These are phyloP conservation scores for Yamadazyma atlantica DNA, from an alignment of 1,139 yeast genomes.

Conservation along the genomic window DNA sequence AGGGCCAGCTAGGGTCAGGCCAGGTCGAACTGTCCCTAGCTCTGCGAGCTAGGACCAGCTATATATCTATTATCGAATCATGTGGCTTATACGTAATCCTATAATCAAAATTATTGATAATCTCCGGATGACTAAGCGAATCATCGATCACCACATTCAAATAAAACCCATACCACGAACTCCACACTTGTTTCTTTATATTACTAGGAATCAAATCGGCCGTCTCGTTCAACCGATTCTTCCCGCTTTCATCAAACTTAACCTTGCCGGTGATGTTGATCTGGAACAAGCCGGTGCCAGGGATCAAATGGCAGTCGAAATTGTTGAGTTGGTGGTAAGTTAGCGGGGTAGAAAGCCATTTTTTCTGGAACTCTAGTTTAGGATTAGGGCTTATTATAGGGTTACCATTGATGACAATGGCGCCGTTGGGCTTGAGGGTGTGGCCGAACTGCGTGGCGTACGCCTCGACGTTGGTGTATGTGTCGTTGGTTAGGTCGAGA, in stretches of 20 bases:
- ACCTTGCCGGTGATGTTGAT: slow-evolving; percentile 64
- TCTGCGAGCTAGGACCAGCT: too few relatives aligned
- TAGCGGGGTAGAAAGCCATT: slow-evolving; percentile 62
- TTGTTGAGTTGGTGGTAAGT: slow-evolving; percentile 64
- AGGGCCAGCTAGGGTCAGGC: too few relatives aligned
- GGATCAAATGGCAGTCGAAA: slow-evolving; percentile 68
- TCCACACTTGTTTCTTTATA: slow-evolving; percentile 48
- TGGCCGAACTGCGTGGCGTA: slow-evolving; percentile 54
- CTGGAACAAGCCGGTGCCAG: slow-evolving; percentile 59
- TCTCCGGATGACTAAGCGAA: slow-evolving; percentile 44
- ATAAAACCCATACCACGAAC: slow-evolving; percentile 69
- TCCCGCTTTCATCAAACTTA: slow-evolving; percentile 72
- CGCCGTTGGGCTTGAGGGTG: slow-evolving; percentile 44
- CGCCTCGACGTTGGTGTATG: slow-evolving; percentile 41
- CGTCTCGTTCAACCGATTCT: slow-evolving; percentile 59
- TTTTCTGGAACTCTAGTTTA: slow-evolving; percentile 58
- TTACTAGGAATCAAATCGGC: slow-evolving; percentile 40
- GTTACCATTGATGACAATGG: slow-evolving; percentile 64
- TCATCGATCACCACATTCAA: slow-evolving; percentile 61
- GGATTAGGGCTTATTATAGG: slow-evolving; percentile 54
- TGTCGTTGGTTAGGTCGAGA: slow-evolving; percentile 32
- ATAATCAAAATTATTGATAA: slow-evolving; percentile 61
- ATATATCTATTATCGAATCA: slow-evolving; percentile 47
- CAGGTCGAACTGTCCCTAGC: too few relatives aligned
- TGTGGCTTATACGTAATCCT: slow-evolving; percentile 64